phyloP scores from a whole-genome alignment of 306 rosid genomes.

The Pachyrhizus erosus region DNA sequence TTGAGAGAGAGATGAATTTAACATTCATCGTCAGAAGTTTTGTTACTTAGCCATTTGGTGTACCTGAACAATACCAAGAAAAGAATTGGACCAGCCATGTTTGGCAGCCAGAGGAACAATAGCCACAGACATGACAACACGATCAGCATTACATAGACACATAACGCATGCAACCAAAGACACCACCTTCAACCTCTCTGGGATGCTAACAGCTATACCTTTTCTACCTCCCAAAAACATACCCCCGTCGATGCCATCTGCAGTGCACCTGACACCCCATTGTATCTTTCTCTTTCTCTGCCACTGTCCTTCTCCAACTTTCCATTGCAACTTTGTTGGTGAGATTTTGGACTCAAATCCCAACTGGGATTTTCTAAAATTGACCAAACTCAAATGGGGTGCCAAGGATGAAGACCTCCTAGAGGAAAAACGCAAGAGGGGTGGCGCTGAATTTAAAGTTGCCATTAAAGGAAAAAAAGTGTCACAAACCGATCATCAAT shows the following conservation, averaged over 20 bases:
- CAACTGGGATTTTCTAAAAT: slow-evolving; percentile 42
- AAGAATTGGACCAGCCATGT: slow-evolving; percentile 84
- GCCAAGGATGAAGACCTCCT: slow-evolving; percentile 8
- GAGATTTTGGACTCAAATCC: slow-evolving; percentile 45
- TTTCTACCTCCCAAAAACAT: slow-evolving; percentile 52
- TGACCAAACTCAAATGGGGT: slow-evolving; percentile 44
- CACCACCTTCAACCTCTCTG: slow-evolving; percentile 89
- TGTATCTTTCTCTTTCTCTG: slow-evolving; percentile 24
- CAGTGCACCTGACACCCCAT: slow-evolving; percentile 58
- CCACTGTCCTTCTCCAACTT: slow-evolving; percentile 22
- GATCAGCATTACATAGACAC: slow-evolving; percentile 91
- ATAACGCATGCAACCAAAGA: slow-evolving; percentile 75
- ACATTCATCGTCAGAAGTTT: not conserved
- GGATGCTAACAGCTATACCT: slow-evolving; percentile 37
- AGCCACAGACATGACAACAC: slow-evolving; percentile 98
- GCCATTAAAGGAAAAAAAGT: slow-evolving; percentile 50
- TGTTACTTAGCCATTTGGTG: not conserved
- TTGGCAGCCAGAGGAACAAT: slow-evolving; percentile 84
- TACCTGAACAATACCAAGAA: slow-evolving; percentile 95
- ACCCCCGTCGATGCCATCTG: slow-evolving; percentile 72
- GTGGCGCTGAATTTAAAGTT: slow-evolving; percentile 35
- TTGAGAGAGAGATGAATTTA: not conserved
- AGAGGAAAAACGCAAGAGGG: slow-evolving; percentile 27
- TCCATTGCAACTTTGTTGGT: slow-evolving; percentile 41
- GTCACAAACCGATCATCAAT: slow-evolving; percentile 11